Percentiles rank a stretch among this genome's conserved stretches.
phyloP scores from a whole-genome alignment of 805 yeast species.

The Nakazawaea ernobii region DNA sequence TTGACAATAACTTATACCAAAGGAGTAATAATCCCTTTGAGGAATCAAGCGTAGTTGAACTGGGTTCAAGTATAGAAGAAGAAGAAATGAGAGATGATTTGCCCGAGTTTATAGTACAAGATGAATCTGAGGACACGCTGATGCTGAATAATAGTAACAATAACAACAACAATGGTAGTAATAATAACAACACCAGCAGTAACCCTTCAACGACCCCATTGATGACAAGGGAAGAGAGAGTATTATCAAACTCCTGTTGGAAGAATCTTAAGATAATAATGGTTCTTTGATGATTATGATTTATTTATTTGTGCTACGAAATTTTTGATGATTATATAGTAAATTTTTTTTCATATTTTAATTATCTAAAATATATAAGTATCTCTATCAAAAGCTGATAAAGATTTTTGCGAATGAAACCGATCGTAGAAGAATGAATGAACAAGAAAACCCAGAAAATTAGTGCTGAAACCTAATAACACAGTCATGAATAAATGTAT shows the following conservation, averaged over 20 bases:
- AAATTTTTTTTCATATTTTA: no score
- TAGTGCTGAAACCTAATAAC: conserved; percentile 6
- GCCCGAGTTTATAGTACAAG: background rate
- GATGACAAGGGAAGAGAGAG: conserved; percentile 5
- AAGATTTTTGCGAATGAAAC: conserved; percentile 17
- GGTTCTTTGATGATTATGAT: background rate
- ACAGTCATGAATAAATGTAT: conserved; percentile 9
- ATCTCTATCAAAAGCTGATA: no score
- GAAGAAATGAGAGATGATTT: background rate
- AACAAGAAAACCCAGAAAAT: conserved; percentile 14
- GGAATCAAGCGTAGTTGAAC: background rate
- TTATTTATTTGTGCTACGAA: no score
- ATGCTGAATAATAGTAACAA: background rate
- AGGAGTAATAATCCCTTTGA: background rate
- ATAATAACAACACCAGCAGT: background rate
- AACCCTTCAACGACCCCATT: conserved; percentile 5
- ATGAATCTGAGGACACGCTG: conserved; percentile 7
- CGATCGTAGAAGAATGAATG: conserved; percentile 23
- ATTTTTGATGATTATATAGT: background rate
- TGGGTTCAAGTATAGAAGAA: background rate
- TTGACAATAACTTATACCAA: background rate
- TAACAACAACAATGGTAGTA: background rate
- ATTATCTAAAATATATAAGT: no score
- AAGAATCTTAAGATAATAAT: conserved; percentile 7
- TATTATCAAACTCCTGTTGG: conserved; percentile 8